phyloP scores from a whole-genome alignment of 768 basidiomycete genomes.

The Cystobasidium ongulense region DNA sequence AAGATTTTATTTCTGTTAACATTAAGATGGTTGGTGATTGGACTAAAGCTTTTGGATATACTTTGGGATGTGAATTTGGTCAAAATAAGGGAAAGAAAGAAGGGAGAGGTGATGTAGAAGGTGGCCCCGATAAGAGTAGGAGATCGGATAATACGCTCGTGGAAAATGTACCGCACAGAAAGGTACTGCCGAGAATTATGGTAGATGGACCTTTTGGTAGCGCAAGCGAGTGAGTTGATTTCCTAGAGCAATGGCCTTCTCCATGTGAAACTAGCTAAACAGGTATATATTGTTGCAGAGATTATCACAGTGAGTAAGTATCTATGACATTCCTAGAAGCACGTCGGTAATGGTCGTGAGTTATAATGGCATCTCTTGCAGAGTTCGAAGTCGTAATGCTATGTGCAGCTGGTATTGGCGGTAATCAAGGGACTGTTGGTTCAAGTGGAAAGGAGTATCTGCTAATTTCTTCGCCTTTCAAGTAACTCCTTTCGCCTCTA shows the following conservation, averaged over 20 bases:
- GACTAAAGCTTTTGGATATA: slow-evolving; percentile 68
- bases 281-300: not conserved
- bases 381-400: slow-evolving; percentile 73
- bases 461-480: not conserved
- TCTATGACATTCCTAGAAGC: slow-evolving; percentile 1
- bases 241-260: slow-evolving; percentile 3
- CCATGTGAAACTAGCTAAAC: not conserved
- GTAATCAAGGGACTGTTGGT: not conserved
- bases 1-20: slow-evolving; percentile 89
- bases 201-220: slow-evolving; percentile 91
- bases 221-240: slow-evolving; percentile 60
- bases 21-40: slow-evolving; percentile 85
- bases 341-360: slow-evolving; percentile 36
- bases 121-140: slow-evolving; percentile 48
- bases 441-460: not conserved
- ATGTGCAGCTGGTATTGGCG: slow-evolving; percentile 86
- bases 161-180: slow-evolving; percentile 60
- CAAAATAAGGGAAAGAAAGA: slow-evolving; percentile 41
- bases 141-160: slow-evolving; percentile 52
- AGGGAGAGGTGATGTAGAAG: slow-evolving; percentile 41
- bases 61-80: slow-evolving; percentile 75
- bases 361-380: slow-evolving; percentile 24
- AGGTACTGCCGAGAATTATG: slow-evolving; percentile 81
- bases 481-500: slow-evolving; percentile 86
- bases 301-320: slow-evolving; percentile 13